Base-by-base conservation (phyloP, 352 stramenopile species). In the Globisporangium yorkense region DNA sequence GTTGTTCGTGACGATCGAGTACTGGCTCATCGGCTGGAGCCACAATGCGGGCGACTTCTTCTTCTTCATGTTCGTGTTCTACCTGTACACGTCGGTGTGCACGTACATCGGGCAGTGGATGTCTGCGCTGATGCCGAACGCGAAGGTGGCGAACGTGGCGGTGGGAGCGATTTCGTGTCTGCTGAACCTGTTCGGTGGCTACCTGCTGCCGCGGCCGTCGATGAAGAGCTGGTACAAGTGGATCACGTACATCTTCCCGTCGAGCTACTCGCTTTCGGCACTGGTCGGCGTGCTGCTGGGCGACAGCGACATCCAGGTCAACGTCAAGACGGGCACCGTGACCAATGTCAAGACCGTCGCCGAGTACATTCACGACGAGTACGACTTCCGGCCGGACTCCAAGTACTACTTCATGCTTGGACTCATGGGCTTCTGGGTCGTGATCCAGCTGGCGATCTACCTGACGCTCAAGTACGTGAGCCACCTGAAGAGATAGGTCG, bases 71-170 rank as follows among this genome's bases (percentile, higher is more conserved):
- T 37, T 59, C 54, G 21, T 53, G 1, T 53, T 64, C 56, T 52
- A 52, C n/a, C 54, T 59, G 13, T 33, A 58, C 27, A 35, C 47
- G 24, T 49, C 29, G 16, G n/a, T 51, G 65, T 73, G 61, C 21
- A 47, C 29, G 7, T 67, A 59, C 59, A 37, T 72, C 15, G 72
- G 72, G 2, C 72, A 80, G 61, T 70, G 67, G 49, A 79, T 81
- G 70, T 65, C 54, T 2, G 72, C 70, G 37, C 51, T 81, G 12
- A 76, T 68, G 63, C 72, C 72, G 21, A 82, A 82, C 49, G 58
- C 64, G 60, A 82, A 82, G 66, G 72, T 82, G 46, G 72, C 72
- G 15, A 82, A 77, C 51, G 73, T 80, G 2, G 73, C 73, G 4
- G 73, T 82, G 5, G 70, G 73, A 33, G 70, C 70, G 12, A 47